Conservation (phyloP, 305 asterid genomes). For the Ilex paraguariensis region DNA sequence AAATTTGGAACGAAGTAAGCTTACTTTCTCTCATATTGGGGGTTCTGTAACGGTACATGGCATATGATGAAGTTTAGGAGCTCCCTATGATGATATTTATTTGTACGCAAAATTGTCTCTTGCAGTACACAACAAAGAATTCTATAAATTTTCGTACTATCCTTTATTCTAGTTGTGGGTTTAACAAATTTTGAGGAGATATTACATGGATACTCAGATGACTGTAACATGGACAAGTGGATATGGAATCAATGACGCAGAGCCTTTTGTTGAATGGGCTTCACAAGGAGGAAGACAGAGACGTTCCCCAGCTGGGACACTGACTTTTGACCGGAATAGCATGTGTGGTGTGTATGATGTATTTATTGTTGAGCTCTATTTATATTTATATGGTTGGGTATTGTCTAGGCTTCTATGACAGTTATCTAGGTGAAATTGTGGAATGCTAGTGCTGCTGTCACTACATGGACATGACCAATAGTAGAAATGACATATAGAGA, state of each 20-base stretch:
- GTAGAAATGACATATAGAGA: too few species aligned
- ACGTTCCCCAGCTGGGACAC: slow-evolving; percentile 79
- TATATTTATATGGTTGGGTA: too few species aligned
- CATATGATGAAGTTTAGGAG: slow-evolving; percentile 86
- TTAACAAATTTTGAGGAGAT: too few species aligned
- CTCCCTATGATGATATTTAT: slow-evolving; percentile 14
- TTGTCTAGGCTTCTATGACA: too few species aligned
- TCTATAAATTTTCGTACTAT: slow-evolving; percentile 1
- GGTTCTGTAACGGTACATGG: slow-evolving; percentile 96
- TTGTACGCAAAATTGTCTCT: neutral
- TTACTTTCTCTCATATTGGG: slow-evolving; percentile 16
- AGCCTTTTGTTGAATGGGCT: slow-evolving; percentile 81
- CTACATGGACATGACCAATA: too few species aligned
- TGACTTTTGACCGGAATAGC: slow-evolving; percentile 64
- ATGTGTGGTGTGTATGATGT: slow-evolving; percentile 62
- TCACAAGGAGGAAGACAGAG: slow-evolving; percentile 28
- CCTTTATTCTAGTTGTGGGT: too few species aligned
- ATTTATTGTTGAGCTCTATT: neutral
- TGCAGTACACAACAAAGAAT: too few species aligned
- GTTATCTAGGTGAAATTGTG: too few species aligned
- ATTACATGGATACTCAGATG: slow-evolving; percentile 45
- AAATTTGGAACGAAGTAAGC: slow-evolving; percentile 84
- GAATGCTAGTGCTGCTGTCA: too few species aligned
- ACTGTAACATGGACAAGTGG: slow-evolving; percentile 99
- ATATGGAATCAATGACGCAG: slow-evolving; percentile 68